Conservation (phyloP, 2,329 filamentous ascomycete species). For the Colletotrichum gloeosporioides region DNA sequence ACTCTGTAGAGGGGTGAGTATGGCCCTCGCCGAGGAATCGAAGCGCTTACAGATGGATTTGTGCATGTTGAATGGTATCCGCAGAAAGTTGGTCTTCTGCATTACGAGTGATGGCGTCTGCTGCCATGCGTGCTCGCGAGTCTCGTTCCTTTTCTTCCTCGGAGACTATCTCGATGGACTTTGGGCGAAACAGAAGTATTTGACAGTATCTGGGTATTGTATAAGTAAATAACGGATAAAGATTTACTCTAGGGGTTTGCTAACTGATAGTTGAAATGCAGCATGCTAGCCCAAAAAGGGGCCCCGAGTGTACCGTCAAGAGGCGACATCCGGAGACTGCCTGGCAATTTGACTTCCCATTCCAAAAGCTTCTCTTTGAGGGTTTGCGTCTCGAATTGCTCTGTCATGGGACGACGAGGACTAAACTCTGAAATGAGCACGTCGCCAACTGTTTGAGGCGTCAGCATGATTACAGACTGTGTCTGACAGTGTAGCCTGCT, state of each 20-base stretch:
- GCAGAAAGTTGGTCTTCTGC: constrained; percentile 6
- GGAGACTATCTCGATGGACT: not conserved
- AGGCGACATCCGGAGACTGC: not conserved
- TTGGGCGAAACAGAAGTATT: not conserved
- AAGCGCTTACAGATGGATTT: not conserved
- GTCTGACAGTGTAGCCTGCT: not conserved
- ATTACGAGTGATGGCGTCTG: constrained; percentile 10
- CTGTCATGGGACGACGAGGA: not conserved
- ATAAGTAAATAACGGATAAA: not conserved
- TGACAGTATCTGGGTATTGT: not conserved
- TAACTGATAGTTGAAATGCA: not conserved
- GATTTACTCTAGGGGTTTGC: not conserved
- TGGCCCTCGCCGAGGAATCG: no score
- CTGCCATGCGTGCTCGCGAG: not conserved
- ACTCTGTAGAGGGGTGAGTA: not conserved
- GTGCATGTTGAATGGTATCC: not conserved
- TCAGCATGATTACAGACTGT: not conserved
- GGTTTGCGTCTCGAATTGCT: not conserved
- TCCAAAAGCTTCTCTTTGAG: not conserved
- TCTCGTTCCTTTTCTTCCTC: not conserved
- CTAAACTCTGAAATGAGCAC: not conserved
- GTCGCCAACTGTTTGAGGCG: not conserved
- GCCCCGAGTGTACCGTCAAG: not conserved
- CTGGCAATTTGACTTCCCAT: not conserved
- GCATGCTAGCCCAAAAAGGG: constrained; percentile 1